phyloP scores from a whole-genome alignment of 306 rosid genomes.

The Pueraria montana region DNA sequence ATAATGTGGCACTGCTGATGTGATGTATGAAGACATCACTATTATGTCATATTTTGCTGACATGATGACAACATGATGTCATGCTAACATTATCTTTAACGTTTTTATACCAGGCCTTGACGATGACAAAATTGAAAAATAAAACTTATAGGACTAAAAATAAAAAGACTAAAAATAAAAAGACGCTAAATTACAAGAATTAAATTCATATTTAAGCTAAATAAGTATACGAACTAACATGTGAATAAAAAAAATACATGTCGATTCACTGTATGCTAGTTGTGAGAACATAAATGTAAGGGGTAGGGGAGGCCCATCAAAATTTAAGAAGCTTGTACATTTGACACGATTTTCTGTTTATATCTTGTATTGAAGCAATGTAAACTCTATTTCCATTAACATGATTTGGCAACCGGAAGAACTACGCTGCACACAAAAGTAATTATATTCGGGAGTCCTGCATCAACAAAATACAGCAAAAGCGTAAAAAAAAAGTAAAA shows the following conservation, averaged over 20 bases:
- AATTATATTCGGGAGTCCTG: constrained; percentile 46
- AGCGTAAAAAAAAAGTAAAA: constrained; percentile 14
- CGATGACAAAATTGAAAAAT: no score
- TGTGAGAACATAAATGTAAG: not conserved
- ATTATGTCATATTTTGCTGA: no score
- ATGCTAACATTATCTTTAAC: no score
- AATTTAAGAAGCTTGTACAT: constrained; percentile 47
- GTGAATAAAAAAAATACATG: not conserved
- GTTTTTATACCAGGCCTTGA: no score
- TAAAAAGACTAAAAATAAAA: no score
- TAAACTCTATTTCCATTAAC: constrained; percentile 42
- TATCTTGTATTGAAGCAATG: constrained; percentile 38
- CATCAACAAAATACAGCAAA: constrained; percentile 44
- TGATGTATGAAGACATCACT: no score
- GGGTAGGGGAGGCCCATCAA: constrained; percentile 43
- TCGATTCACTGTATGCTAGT: constrained; percentile 4
- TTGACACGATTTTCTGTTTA: constrained; percentile 14
- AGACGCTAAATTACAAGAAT: no score
- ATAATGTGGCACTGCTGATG: no score
- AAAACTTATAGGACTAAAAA: no score
- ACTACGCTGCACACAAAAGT: constrained; percentile 24
- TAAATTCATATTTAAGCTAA: no score
- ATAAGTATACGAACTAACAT: constrained; percentile 26
- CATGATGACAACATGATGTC: no score
- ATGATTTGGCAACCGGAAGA: constrained; percentile 22